phyloP scores from a whole-genome alignment of 495 filamentous ascomycete species.

The Neurospora hispaniola region DNA sequence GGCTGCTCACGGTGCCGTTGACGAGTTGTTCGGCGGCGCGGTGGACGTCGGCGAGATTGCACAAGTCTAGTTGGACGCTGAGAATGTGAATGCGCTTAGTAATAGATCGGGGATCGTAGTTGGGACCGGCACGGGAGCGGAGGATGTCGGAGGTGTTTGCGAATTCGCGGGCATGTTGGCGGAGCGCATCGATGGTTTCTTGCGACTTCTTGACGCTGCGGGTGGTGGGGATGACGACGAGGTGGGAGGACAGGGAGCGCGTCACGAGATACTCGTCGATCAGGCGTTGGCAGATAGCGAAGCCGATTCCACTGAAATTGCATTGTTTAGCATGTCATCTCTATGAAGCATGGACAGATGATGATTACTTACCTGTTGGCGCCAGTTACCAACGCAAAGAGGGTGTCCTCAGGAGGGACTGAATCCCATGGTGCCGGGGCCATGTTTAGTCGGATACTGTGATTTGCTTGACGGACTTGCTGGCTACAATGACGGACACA shows the following conservation, averaged over 20 bases:
- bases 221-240: conserved; percentile 58
- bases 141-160: conserved; percentile 27
- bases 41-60: conserved; percentile 40
- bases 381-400: conserved; percentile 55
- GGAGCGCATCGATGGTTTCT: conserved; percentile 44
- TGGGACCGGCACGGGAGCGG: conserved; percentile 26
- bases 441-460: conserved; percentile 16
- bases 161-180: conserved; percentile 38
- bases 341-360: not conserved
- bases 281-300: conserved; percentile 73
- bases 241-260: conserved; percentile 48
- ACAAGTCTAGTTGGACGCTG: conserved; percentile 46
- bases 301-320: conserved; percentile 68
- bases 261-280: conserved; percentile 80
- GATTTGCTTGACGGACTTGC: not conserved
- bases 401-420: conserved; percentile 33
- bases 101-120: conserved; percentile 33
- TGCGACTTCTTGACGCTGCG: conserved; percentile 49
- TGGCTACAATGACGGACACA: not conserved
- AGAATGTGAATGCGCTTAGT: conserved; percentile 44
- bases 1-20: conserved; percentile 38
- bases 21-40: conserved; percentile 35
- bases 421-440: conserved; percentile 41
- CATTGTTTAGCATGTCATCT: conserved; percentile 6
- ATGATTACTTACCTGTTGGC: conserved; percentile 52